phyloP scores from a whole-genome alignment of 805 yeast genomes.

The Ascoidea tarda region DNA sequence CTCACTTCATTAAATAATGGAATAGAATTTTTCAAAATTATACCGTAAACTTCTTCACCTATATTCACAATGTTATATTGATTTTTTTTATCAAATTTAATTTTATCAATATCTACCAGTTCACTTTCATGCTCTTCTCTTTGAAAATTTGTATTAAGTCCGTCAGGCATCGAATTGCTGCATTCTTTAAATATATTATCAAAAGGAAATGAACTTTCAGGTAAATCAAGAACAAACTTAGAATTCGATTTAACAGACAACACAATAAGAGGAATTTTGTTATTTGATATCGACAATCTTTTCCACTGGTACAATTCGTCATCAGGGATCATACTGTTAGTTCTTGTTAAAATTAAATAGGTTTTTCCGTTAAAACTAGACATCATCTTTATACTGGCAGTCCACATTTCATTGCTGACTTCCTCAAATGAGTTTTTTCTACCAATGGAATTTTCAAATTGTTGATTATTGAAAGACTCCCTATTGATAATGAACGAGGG shows the following conservation, averaged over 20 bases:
- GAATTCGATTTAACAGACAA: slow-evolving; percentile 52
- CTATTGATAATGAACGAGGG: slow-evolving; percentile 13
- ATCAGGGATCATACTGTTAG: slow-evolving; percentile 65
- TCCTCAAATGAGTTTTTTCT: slow-evolving; percentile 26
- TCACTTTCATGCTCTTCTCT: neutral
- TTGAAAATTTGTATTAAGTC: neutral
- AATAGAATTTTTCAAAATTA: slow-evolving; percentile 43
- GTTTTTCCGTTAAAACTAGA: slow-evolving; percentile 34
- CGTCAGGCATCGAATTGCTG: neutral
- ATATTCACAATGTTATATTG: slow-evolving; percentile 5
- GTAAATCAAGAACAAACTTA: slow-evolving; percentile 23
- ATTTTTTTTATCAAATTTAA: neutral
- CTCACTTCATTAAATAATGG: slow-evolving; percentile 62
- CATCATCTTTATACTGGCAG: slow-evolving; percentile 33
- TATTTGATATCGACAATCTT: slow-evolving; percentile 42
- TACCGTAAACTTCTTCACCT: slow-evolving; percentile 34
- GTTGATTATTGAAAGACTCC: slow-evolving; percentile 1
- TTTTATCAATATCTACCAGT: neutral
- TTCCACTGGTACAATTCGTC: slow-evolving; percentile 76
- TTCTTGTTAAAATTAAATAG: slow-evolving; percentile 52
- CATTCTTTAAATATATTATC: slow-evolving; percentile 16
- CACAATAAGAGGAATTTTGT: slow-evolving; percentile 49
- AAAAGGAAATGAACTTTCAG: slow-evolving; percentile 19
- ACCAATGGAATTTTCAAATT: slow-evolving; percentile 1
- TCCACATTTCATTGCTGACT: slow-evolving; percentile 57